Evolutionary conservation across 2,329 filamentous ascomycete genomes (phyloP).

Genomic region (Kalaharituber pfeilii): DNA sequence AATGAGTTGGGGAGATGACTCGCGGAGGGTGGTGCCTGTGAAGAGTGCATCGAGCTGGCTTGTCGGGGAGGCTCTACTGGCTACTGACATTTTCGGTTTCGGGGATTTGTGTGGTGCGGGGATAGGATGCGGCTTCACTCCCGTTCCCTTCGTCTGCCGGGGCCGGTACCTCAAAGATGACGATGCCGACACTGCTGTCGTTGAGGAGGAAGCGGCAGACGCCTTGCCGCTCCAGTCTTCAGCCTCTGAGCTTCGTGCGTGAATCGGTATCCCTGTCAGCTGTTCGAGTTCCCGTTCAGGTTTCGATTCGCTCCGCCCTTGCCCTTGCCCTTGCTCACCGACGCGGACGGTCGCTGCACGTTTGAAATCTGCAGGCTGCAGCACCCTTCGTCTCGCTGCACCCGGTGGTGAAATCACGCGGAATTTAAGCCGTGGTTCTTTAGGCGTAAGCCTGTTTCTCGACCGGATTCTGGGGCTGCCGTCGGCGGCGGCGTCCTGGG

Average conservation of each 20-base stretch:
- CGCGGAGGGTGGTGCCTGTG: background rate
- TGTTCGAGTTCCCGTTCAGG: too few relatives aligned
- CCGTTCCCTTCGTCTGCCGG: background rate
- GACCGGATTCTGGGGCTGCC: too few relatives aligned
- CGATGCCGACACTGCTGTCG: background rate
- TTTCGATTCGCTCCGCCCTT: too few relatives aligned
- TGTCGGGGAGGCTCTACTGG: background rate
- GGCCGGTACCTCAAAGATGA: background rate
- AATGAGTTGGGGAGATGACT: background rate
- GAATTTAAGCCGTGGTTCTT: too few relatives aligned
- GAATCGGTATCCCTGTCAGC: background rate
- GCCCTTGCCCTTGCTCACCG: too few relatives aligned
- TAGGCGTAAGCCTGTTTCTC: too few relatives aligned
- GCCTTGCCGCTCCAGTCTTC: too few relatives aligned
- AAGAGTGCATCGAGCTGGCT: background rate
- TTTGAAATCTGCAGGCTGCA: background rate
- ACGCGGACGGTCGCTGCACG: background rate
- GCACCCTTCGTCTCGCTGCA: background rate
- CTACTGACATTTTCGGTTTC: background rate
- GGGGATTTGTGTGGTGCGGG: too few relatives aligned
- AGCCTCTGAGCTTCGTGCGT: too few relatives aligned
- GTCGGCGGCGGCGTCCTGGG: too few relatives aligned
- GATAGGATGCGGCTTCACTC: background rate
- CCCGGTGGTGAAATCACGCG: background rate
- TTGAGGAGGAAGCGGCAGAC: too few relatives aligned